Conservation (phyloP, 371 early-diverging fungal species). For the Conidiobolus incongruus region DNA sequence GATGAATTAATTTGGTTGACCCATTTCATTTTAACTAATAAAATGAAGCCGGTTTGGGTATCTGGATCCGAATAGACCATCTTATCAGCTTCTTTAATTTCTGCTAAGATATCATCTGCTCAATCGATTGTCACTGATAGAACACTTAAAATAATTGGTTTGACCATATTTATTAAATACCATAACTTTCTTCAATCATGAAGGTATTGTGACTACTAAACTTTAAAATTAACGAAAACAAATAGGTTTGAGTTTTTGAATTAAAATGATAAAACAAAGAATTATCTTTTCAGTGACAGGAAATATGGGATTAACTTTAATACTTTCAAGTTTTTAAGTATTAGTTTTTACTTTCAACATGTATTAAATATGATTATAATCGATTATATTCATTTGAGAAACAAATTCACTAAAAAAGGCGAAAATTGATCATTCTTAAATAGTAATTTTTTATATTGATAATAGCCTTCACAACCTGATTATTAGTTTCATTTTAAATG, state of each 20-base stretch:
- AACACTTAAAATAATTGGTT: not conserved
- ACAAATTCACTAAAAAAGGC: not conserved
- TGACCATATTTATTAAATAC: not conserved
- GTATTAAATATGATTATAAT: slow-evolving; percentile 3
- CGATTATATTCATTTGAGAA: not conserved
- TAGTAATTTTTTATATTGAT: not conserved
- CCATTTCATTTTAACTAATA: slow-evolving; percentile 3
- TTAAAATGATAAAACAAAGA: not conserved
- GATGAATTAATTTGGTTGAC: not conserved
- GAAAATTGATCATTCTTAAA: not conserved
- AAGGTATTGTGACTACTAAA: not conserved
- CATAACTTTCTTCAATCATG: slow-evolving; percentile 2
- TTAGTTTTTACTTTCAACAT: slow-evolving; percentile 2
- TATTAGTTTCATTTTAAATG: not conserved
- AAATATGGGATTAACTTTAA: slow-evolving; percentile 1
- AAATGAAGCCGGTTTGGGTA: not conserved
- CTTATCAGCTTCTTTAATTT: not conserved
- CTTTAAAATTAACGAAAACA: not conserved
- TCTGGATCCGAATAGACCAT: not conserved
- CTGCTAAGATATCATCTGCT: slow-evolving; percentile 1
- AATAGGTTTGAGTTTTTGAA: not conserved
- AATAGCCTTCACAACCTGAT: not conserved
- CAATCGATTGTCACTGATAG: not conserved
- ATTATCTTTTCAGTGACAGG: slow-evolving; percentile 2
- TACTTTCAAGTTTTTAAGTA: not conserved